These are phyloP conservation scores for Diaporthe amygdali DNA, from an alignment of 2,329 filamentous ascomycete species.

Conservation along the genomic window DNA sequence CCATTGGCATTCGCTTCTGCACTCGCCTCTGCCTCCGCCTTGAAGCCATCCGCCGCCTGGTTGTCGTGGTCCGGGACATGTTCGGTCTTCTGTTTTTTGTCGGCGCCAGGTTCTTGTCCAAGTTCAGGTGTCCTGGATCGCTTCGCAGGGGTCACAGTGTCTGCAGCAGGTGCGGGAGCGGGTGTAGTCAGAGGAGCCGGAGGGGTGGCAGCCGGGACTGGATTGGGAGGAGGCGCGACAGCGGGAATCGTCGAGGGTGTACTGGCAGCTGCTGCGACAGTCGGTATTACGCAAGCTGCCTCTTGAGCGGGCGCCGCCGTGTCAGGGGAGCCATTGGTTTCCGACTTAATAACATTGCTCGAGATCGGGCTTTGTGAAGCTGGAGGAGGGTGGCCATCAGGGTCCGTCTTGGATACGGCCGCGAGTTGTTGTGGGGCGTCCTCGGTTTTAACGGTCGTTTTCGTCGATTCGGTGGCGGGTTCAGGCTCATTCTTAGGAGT, in stretches of 20 bases:
- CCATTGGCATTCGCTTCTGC: neutral
- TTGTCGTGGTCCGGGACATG: constrained; percentile 4
- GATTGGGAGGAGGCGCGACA: neutral
- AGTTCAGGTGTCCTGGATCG: constrained; percentile 23
- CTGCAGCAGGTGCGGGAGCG: neutral
- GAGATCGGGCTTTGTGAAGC: neutral
- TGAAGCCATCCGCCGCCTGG: neutral
- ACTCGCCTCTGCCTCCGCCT: constrained; percentile 26
- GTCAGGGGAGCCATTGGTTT: neutral
- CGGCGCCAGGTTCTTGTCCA: constrained; percentile 1
- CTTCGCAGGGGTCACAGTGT: constrained; percentile 12
- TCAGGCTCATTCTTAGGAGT: constrained; percentile 11
- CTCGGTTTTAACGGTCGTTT: constrained; percentile 7
- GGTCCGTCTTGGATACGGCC: neutral
- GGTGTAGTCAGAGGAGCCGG: neutral
- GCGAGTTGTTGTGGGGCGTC: neutral
- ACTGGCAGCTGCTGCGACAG: neutral
- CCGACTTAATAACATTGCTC: neutral
- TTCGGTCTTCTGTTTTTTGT: constrained; percentile 25
- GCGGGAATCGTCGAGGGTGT: neutral
- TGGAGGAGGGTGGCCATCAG: neutral
- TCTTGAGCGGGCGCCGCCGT: neutral
- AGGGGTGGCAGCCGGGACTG: neutral
- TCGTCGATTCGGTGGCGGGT: neutral
- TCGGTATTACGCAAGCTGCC: neutral